phyloP scores from a whole-genome alignment of 225 moss, liverwort and hornwort genomes.

The Pseudisothecium myosuroides region DNA sequence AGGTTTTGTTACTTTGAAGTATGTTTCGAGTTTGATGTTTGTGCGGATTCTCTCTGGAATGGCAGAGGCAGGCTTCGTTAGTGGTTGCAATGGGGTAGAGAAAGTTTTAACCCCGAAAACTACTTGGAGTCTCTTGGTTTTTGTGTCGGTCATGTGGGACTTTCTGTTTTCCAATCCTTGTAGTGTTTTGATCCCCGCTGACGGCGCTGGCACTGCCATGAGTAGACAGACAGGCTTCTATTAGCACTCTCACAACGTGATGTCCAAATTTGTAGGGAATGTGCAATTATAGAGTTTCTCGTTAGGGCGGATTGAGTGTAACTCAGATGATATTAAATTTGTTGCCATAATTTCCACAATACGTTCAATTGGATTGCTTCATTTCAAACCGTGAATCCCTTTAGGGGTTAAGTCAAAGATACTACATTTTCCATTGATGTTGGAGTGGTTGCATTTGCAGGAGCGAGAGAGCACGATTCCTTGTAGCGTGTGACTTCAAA shows the following conservation, averaged over 20 bases:
- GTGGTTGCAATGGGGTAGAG: background rate
- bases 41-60: background rate
- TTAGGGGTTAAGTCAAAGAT: background rate
- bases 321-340: background rate
- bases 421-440: background rate
- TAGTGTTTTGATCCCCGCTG: background rate
- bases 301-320: background rate
- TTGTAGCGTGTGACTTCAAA: background rate
- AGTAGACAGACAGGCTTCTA: background rate
- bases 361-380: background rate
- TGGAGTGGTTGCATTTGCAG: background rate
- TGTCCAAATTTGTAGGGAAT: background rate
- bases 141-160: background rate
- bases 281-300: background rate
- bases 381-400: background rate
- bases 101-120: too few species aligned
- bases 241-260: background rate
- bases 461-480: background rate
- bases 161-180: background rate
- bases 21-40: background rate
- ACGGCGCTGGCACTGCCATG: background rate
- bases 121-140: too few species aligned
- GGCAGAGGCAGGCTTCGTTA: background rate
- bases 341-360: background rate
- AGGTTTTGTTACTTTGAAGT: background rate